Base-by-base conservation (phyloP, 2,329 filamentous ascomycete species). In the Xylaria sp. region DNA sequence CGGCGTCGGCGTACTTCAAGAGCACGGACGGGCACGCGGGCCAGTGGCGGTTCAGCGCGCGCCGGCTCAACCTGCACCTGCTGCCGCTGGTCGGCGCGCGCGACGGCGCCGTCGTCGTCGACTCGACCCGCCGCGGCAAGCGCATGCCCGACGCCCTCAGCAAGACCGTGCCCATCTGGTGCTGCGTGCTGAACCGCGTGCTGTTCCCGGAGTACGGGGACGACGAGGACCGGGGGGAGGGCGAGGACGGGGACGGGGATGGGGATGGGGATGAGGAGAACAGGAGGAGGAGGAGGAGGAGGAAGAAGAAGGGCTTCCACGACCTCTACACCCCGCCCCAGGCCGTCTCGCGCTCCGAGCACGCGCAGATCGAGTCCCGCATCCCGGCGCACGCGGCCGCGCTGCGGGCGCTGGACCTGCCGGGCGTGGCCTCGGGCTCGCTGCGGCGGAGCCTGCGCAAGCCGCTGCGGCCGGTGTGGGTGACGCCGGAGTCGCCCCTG, bases 161-260 rank as follows among this genome's bases (percentile, higher is more conserved):
- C 64, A 97, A 96, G 72, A 97, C 94, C 0, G 80, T 97, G 21
- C 93, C 94, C 1, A 90, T 96, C 58, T 99, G 94, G 94, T 92
- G 90, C 72, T 85, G 88, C 57, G 90, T 97, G 17, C 74, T 97
- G 64, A 97, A 97, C 72, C 79, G 82, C 43, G 77, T 85, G 2
- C 76, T 97, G 4, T 96, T 96, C 69, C 88, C 89, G 0, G 73
- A 62, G 1, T 24, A 78, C 18, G 61, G 76, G 19, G 51, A 9
- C n/a, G n/a, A n/a, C n/a, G n/a, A n/a, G n/a, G n/a, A n/a, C n/a
- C n/a, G n/a, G n/a, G n/a, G n/a, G n/a, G n/a, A n/a, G n/a, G n/a
- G n/a, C n/a, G n/a, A n/a, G n/a, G n/a, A n/a, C n/a, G n/a, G n/a
- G n/a, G n/a, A n/a, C n/a, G n/a, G n/a, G n/a, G n/a, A n/a, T n/a